Base-by-base conservation (phyloP, 192 early-diverging fungal species). In the Pilobolus umbonatus region DNA sequence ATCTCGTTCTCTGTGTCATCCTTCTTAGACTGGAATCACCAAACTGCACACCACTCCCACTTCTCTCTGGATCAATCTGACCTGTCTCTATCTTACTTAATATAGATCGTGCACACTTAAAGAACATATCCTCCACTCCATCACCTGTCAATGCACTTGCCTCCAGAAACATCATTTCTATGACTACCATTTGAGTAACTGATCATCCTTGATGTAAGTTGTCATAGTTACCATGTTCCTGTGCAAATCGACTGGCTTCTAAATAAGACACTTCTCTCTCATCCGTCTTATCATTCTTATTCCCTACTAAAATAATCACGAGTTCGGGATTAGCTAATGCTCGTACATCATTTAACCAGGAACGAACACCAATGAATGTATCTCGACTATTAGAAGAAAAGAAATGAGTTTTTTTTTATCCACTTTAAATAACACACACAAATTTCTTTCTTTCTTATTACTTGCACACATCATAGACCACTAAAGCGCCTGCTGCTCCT, bases 401-500 rank as follows among this genome's bases (percentile, higher is more conserved):
- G 6, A 66, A 46, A 24, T 6, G 31, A 31, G 15, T n/a, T 36
- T 36, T 36, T 36, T 36, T 36, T 48, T 48, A 49, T 28, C 29
- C 29, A 28, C 12, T n/a, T 71, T 21, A 29, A 60, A 28, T 15
- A 49, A 49, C 12, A 15, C 6, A 29, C 8, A 28, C 14, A n/a
- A 38, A 49, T 22, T 40, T n/a, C 15, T 26, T 17, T 36, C n/a
- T 5, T 30, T 25, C 15, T 47, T 60, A 76, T 64, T 72, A 78
- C 73, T 81, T 88, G 50, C 86, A 84, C 43, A 91, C 80, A 68
- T 91, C 89, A 57, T 89, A 91, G n/a, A 89, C 86, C 26, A 91
- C 62, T 10, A 89, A 71, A 19, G 85, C 88, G 35, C 88, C 89
- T 10, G 85, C 84, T 31, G 89, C 86, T 34, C 89, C 89, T 65